A percentile compares a stretch with the other conserved stretches of the same genome.
These are phyloP conservation scores for Odontarrhena argentea DNA, from an alignment of 345 rosid species.

Conservation along the genomic window DNA sequence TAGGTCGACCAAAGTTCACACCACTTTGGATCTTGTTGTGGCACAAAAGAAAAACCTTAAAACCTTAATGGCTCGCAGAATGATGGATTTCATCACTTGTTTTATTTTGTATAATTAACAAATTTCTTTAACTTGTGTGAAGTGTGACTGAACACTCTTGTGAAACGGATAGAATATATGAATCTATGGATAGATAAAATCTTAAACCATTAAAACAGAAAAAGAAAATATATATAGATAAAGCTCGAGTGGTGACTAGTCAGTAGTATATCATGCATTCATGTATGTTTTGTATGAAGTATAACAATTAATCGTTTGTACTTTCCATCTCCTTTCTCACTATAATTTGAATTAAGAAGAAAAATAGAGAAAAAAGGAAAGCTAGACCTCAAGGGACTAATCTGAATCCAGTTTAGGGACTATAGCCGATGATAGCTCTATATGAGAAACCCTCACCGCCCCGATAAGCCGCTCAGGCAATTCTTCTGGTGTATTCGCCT, in stretches of 20 bases:
- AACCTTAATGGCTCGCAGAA: too few species aligned
- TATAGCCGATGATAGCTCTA: conserved; percentile 88
- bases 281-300: background rate
- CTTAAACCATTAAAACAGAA: too few species aligned
- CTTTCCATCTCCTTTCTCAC: conserved; percentile 20
- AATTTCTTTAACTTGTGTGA: too few species aligned
- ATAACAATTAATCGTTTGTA: background rate
- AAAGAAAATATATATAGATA: too few species aligned
- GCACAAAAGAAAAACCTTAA: too few species aligned
- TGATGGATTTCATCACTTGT: too few species aligned
- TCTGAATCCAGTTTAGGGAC: conserved; percentile 69
- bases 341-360: background rate
- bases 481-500: conserved; percentile 89
- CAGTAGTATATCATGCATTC: conserved; percentile 4
- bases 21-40: too few species aligned
- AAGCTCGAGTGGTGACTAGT: background rate
- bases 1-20: too few species aligned
- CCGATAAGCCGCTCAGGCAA: conserved; percentile 90
- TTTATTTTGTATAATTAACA: too few species aligned
- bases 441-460: conserved; percentile 88
- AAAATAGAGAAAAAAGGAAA: background rate
- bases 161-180: too few species aligned
- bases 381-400: conserved; percentile 17
- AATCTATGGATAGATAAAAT: too few species aligned
- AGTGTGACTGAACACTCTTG: too few species aligned